phyloP scores from a whole-genome alignment of 306 rosid species.

The Vicia faba region DNA sequence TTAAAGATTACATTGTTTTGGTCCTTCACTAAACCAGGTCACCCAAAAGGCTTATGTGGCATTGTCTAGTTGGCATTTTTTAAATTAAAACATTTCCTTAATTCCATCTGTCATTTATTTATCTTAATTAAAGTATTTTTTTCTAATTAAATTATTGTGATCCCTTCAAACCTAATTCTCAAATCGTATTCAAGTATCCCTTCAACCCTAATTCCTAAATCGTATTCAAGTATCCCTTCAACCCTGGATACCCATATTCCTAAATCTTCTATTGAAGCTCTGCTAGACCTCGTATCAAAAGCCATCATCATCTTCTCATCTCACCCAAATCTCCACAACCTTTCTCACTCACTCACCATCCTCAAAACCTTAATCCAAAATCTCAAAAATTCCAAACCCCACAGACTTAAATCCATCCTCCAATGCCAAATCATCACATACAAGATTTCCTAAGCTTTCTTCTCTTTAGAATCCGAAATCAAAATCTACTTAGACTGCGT shows the following conservation, averaged over 20 bases:
- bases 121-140: too few relatives aligned
- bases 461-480: conserved; percentile 36
- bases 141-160: too few relatives aligned
- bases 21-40: too few relatives aligned
- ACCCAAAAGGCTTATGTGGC: too few relatives aligned
- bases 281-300: conserved; percentile 47
- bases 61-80: too few relatives aligned
- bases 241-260: not conserved
- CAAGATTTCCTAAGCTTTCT: conserved; percentile 43
- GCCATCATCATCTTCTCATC: conserved; percentile 40
- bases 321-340: conserved; percentile 42
- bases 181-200: too few relatives aligned
- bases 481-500: conserved; percentile 43
- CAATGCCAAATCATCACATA: conserved; percentile 39
- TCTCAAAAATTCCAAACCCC: conserved; percentile 26
- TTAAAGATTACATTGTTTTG: too few relatives aligned
- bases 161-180: too few relatives aligned
- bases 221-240: too few relatives aligned
- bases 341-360: conserved; percentile 35
- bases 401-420: conserved; percentile 33
- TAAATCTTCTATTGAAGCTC: conserved; percentile 44
- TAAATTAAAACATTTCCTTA: too few relatives aligned
- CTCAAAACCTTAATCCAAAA: conserved; percentile 38
- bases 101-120: too few relatives aligned
- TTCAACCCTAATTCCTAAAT: too few relatives aligned